Conservation (phyloP, 1,139 yeast species). For the Blastobotrys persicus region DNA sequence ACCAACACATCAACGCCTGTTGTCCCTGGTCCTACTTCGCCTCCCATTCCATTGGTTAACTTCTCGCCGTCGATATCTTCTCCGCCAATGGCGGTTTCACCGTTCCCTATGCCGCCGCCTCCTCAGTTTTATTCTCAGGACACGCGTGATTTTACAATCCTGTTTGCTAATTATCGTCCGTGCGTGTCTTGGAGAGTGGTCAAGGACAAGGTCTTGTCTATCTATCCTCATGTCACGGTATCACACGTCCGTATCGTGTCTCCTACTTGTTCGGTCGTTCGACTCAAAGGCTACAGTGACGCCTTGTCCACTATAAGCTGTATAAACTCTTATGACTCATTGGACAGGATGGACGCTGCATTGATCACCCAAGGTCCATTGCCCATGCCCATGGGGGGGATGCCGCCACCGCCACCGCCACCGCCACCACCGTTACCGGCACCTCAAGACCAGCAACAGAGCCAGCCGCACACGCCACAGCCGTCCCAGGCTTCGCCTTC, state of each 20-base stretch:
- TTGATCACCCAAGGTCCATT: conserved; percentile 8
- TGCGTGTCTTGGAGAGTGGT: conserved; percentile 15
- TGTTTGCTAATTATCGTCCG: conserved; percentile 15
- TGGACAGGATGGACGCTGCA: conserved; percentile 9
- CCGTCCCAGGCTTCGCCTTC: neutral
- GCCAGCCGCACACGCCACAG: neutral
- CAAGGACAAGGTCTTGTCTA: conserved; percentile 11
- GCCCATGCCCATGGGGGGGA: neutral
- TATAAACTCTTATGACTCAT: conserved; percentile 11
- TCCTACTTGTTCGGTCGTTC: conserved; percentile 15
- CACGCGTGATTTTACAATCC: conserved; percentile 12
- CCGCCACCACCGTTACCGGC: neutral
- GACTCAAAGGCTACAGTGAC: conserved; percentile 14
- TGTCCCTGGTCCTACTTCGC: neutral
- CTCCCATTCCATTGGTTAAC: conserved; percentile 1
- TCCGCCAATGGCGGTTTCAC: conserved; percentile 6
- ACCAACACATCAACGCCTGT: neutral
- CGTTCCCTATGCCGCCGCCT: conserved; percentile 5
- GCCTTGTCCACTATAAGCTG: conserved; percentile 13
- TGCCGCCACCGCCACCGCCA: conserved; percentile 7
- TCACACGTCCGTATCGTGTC: conserved; percentile 15
- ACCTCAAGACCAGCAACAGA: neutral
- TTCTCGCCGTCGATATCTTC: conserved; percentile 4
- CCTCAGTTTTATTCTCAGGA: conserved; percentile 8
- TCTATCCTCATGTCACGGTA: conserved; percentile 11